Evolutionary conservation across 116 monocot genomes (phyloP).

Genomic region (Phalaenopsis hybrid): DNA sequence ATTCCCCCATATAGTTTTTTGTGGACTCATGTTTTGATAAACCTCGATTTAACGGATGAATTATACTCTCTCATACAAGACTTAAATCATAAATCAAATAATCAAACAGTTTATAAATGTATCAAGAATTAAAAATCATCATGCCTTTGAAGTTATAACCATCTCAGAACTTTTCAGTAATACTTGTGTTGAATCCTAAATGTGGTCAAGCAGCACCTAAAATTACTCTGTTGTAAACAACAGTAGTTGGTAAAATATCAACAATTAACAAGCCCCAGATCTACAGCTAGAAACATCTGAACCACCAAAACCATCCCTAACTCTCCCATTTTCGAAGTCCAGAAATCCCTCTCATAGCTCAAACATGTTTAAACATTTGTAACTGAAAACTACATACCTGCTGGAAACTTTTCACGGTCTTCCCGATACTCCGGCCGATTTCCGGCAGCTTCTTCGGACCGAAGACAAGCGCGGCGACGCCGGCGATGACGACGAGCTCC

Average conservation of each 20-base stretch:
- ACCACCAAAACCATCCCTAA: background rate
- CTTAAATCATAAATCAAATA: too few relatives aligned
- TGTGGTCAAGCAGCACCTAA: background rate
- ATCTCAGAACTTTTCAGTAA: too few relatives aligned
- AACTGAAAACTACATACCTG: conserved; percentile 33
- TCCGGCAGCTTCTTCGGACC: conserved; percentile 92
- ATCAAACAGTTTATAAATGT: too few relatives aligned
- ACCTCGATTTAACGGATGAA: too few relatives aligned
- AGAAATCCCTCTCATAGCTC: background rate
- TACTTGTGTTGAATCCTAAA: too few relatives aligned
- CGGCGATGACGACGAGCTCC: conserved; percentile 89
- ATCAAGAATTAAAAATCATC: too few relatives aligned
- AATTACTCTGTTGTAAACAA: background rate
- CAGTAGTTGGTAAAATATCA: background rate
- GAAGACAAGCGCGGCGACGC: conserved; percentile 81
- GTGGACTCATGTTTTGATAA: too few relatives aligned
- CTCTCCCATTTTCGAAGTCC: background rate
- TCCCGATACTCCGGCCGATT: conserved; percentile 75
- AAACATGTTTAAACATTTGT: background rate
- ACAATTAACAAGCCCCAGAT: background rate
- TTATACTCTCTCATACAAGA: too few relatives aligned
- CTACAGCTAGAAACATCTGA: background rate
- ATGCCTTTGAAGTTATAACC: too few relatives aligned
- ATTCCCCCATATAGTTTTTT: too few relatives aligned
- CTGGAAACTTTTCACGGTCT: conserved; percentile 92